Base-by-base conservation (phyloP, 2,329 filamentous ascomycete species). In the Colletotrichum sojae region DNA sequence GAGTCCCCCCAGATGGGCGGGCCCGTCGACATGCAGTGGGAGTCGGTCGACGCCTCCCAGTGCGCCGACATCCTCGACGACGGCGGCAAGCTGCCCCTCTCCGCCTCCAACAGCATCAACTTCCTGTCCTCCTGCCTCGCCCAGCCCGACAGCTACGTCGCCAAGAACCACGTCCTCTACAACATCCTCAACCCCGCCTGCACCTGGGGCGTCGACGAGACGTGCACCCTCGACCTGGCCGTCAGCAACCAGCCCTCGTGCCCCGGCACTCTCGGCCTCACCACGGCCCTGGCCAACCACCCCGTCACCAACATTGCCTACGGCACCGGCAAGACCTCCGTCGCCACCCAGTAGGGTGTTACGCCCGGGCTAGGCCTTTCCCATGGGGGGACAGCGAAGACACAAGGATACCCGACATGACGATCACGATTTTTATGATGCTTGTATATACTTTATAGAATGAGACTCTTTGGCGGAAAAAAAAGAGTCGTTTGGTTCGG, bases 91-190 rank as follows among this genome's bases (percentile, higher is more conserved):
- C 79, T 90, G 45, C 84, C 87, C 6, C 83, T 90, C 55, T 83
- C 82, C 59, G 87, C 86, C 2, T 75, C 85, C 74, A 89, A 89
- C 83, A 85, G 84, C 79, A 88, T 89, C 81, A 84, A 86, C 78
- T 88, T 82, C 71, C 74, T 88, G 8, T 75, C 82, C 59, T 79
- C 78, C 69, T 88, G 87, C 76, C 78, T 87, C 13, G 76, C 75
- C 15, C 73, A 83, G 71, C 74, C 78, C 43, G 76, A 79, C 73
- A 86, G 80, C 78, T 89, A 83, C 82, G 83, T 88, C 52, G 86
- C 80, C 68, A 77, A 84, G 72, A 88, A 89, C 79, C 78, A 86
- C 76, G 76, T 81, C 56, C 80, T 88, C 18, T 83, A 83, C 79
- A 89, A 90, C 79, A 85, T 89, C 57, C 77, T 80, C 63, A 86